These are phyloP conservation scores for Leccinum truebloodii DNA, from an alignment of 768 basidiomycete species.

Conservation along the genomic window DNA sequence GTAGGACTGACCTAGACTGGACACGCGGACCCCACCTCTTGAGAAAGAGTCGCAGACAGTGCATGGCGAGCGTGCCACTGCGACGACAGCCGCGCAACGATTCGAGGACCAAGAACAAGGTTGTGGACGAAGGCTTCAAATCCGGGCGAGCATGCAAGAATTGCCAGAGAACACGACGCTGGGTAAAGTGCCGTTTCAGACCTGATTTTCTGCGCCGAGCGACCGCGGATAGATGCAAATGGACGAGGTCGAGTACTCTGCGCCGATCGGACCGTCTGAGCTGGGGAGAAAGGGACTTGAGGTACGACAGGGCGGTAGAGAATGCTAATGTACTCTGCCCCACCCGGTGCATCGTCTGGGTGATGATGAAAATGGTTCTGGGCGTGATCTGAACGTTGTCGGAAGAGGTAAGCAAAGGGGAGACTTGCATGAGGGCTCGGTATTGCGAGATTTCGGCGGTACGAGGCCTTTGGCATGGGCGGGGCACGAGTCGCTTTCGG, in stretches of 20 bases:
- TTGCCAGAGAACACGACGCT: slow-evolving; percentile 44
- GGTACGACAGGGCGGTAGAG: slow-evolving; percentile 48
- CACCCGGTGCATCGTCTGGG: slow-evolving; percentile 46
- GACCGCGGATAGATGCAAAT: slow-evolving; percentile 43
- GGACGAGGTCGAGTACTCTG: slow-evolving; percentile 51
- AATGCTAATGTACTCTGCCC: slow-evolving; percentile 42
- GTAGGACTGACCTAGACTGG: slow-evolving; percentile 58
- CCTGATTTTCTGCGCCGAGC: slow-evolving; percentile 36
- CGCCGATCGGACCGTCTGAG: slow-evolving; percentile 38
- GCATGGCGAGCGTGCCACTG: slow-evolving; percentile 57
- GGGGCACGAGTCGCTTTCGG: slow-evolving; percentile 18
- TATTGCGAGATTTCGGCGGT: slow-evolving; percentile 31
- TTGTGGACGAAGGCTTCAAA: slow-evolving; percentile 58
- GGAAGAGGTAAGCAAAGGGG: slow-evolving; percentile 38
- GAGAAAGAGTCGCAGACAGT: slow-evolving; percentile 46
- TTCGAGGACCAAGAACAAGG: slow-evolving; percentile 58
- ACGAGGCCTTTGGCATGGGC: slow-evolving; percentile 12
- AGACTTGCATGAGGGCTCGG: slow-evolving; percentile 42
- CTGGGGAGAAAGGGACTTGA: slow-evolving; percentile 47
- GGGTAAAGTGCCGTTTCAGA: slow-evolving; percentile 44
- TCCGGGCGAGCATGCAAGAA: slow-evolving; percentile 48
- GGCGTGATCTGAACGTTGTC: slow-evolving; percentile 40
- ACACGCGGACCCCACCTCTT: slow-evolving; percentile 56
- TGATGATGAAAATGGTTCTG: slow-evolving; percentile 45
- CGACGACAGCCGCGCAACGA: slow-evolving; percentile 47